These are phyloP conservation scores for Leccinum fallax DNA, from an alignment of 1,284 basidiomycete species.

Conservation along the genomic window DNA sequence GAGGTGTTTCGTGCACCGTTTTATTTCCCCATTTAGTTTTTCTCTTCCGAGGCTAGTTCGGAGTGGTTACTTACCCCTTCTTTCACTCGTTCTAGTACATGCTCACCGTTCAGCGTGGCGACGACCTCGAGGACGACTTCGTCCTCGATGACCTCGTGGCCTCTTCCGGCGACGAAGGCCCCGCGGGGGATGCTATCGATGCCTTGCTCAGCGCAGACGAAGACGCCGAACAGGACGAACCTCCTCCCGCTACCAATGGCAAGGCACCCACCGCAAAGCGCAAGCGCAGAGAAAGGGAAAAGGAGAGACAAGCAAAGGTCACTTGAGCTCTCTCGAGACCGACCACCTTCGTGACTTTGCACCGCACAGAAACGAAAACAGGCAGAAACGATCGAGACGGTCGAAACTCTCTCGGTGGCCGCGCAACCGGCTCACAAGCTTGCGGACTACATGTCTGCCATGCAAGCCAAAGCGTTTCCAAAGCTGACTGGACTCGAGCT, in stretches of 20 bases:
- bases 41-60: neutral
- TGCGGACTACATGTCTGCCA: constrained; percentile 58
- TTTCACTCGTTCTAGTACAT: neutral
- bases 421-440: constrained; percentile 56
- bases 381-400: constrained; percentile 44
- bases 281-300: constrained; percentile 72
- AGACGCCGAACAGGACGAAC: constrained; percentile 38
- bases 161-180: constrained; percentile 55
- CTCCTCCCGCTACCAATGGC: constrained; percentile 24
- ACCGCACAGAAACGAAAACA: constrained; percentile 61
- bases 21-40: constrained; percentile 16
- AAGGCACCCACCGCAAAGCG: constrained; percentile 52
- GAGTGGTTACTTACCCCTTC: neutral
- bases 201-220: constrained; percentile 50
- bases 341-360: constrained; percentile 9
- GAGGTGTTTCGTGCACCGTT: neutral
- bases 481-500: constrained; percentile 72
- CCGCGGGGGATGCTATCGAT: constrained; percentile 41
- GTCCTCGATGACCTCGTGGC: constrained; percentile 70
- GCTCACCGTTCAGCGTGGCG: constrained; percentile 47
- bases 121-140: constrained; percentile 83
- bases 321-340: constrained; percentile 22
- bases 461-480: constrained; percentile 66
- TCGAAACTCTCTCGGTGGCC: constrained; percentile 53
- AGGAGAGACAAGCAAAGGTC: constrained; percentile 66